Conservation (phyloP, 495 filamentous ascomycete genomes). For the Xylaria venustula region DNA sequence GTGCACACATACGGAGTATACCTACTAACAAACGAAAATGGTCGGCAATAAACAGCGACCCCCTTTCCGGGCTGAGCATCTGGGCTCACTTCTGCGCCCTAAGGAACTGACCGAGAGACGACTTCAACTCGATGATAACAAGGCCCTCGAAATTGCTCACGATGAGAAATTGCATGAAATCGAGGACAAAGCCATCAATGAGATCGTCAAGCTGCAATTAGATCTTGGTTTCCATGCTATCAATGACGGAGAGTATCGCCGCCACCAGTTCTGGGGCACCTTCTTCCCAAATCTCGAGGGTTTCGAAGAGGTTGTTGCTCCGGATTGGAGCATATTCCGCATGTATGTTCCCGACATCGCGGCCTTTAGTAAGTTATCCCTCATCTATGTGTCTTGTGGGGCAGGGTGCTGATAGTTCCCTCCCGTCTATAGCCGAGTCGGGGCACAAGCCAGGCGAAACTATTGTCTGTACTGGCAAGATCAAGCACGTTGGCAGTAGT, state of each 20-base stretch:
- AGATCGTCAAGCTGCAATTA: constrained; percentile 60
- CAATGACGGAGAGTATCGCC: constrained; percentile 68
- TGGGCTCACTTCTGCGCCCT: constrained; percentile 69
- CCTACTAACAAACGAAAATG: constrained; percentile 12
- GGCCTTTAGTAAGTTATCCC: constrained; percentile 49
- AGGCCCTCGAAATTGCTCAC: constrained; percentile 29
- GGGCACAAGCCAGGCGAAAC: constrained; percentile 65
- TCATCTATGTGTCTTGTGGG: not conserved
- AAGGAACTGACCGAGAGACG: constrained; percentile 58
- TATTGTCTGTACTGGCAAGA: constrained; percentile 66
- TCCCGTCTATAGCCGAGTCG: constrained; percentile 45
- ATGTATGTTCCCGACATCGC: constrained; percentile 69
- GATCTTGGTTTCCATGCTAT: constrained; percentile 62
- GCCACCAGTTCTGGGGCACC: constrained; percentile 55
- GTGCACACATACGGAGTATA: not conserved
- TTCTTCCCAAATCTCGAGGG: constrained; percentile 69
- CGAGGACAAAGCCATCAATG: constrained; percentile 61
- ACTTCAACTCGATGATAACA: constrained; percentile 43
- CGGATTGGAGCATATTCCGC: constrained; percentile 60
- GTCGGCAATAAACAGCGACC: constrained; percentile 52
- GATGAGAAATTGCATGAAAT: constrained; percentile 41
- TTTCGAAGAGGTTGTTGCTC: constrained; percentile 60
- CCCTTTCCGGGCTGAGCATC: constrained; percentile 71
- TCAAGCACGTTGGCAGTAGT: constrained; percentile 63
- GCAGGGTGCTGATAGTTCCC: constrained; percentile 6